These are phyloP conservation scores for Copromyces sp. DNA, from an alignment of 495 filamentous ascomycete species.

Conservation along the genomic window DNA sequence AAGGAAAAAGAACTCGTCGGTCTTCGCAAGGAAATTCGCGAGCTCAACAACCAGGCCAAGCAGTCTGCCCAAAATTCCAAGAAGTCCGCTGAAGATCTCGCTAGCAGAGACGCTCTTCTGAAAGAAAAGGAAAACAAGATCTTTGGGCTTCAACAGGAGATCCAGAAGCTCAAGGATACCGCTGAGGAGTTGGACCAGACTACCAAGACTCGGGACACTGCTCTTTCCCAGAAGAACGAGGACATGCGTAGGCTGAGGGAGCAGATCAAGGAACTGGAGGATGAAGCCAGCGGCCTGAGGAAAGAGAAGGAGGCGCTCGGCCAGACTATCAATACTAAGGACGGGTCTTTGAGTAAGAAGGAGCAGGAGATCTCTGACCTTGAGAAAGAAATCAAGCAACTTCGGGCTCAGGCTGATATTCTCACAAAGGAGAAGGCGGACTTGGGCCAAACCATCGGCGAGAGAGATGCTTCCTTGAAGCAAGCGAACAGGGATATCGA, in stretches of 20 bases:
- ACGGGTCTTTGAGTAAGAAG: neutral
- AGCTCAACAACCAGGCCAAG: neutral
- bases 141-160: neutral
- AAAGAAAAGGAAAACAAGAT: neutral
- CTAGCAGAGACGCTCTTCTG: neutral
- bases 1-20: neutral
- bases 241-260: neutral
- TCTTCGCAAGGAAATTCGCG: neutral
- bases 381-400: neutral
- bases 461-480: neutral
- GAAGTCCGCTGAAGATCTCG: neutral
- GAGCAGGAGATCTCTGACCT: neutral
- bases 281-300: neutral
- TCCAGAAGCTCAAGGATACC: neutral
- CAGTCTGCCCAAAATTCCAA: neutral
- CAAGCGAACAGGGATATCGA: neutral
- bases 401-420: neutral
- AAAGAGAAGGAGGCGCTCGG: neutral
- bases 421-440: neutral
- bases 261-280: neutral
- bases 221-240: neutral
- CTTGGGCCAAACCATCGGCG: neutral
- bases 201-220: neutral
- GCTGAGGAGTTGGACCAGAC: neutral
- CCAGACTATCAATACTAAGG: neutral